Evolutionary conservation across 768 basidiomycete genomes (phyloP).

Genomic region (Serendipita sp.): DNA sequence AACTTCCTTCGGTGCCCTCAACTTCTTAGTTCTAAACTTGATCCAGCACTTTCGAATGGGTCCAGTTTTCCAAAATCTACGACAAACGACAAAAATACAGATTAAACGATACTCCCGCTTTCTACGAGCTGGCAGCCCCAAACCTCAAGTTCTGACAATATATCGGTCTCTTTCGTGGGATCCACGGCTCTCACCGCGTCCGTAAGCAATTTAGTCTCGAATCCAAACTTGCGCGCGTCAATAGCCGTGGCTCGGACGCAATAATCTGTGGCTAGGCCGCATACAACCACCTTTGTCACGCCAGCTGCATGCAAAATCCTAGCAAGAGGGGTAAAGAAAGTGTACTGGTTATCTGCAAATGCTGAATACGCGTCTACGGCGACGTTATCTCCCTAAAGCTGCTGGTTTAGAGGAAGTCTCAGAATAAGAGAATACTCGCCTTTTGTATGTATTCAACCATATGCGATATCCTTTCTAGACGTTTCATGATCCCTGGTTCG

Average conservation of each 20-base stretch:
- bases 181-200: slow-evolving; percentile 15
- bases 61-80: not conserved
- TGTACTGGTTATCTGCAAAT: slow-evolving; percentile 44
- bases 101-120: not conserved
- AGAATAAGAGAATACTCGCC: slow-evolving; percentile 13
- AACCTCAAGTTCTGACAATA: slow-evolving; percentile 1
- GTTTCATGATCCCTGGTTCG: slow-evolving; percentile 35
- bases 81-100: slow-evolving; percentile 1
- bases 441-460: slow-evolving; percentile 16
- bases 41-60: not conserved
- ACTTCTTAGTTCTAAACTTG: not conserved
- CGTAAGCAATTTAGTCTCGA: slow-evolving; percentile 20
- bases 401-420: not conserved
- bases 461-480: slow-evolving; percentile 29
- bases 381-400: slow-evolving; percentile 31
- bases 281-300: slow-evolving; percentile 35
- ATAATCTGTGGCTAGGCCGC: slow-evolving; percentile 55
- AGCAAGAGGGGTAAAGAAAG: slow-evolving; percentile 33
- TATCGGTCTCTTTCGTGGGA: not conserved
- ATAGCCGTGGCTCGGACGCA: slow-evolving; percentile 50
- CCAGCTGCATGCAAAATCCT: slow-evolving; percentile 24
- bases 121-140: slow-evolving; percentile 8
- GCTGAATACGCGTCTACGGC: slow-evolving; percentile 70
- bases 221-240: slow-evolving; percentile 35
- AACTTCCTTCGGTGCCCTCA: not conserved